These are phyloP conservation scores for Multifurca ochricompacta DNA, from an alignment of 768 basidiomycete genomes.

Conservation along the genomic window DNA sequence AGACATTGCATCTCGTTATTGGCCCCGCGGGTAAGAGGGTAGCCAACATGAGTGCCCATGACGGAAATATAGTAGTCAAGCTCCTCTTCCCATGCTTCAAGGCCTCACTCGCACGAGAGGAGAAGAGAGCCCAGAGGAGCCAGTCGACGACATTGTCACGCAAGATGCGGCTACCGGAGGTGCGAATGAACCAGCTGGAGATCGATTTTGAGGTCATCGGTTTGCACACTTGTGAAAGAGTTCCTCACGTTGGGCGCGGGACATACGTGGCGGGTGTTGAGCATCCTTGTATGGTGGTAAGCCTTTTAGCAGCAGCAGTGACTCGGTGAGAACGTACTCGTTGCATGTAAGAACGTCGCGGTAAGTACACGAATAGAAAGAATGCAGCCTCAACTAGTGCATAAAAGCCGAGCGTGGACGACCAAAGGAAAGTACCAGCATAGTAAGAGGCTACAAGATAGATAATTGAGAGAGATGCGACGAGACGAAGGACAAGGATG, in stretches of 20 bases:
- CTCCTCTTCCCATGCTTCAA: slow-evolving; percentile 42
- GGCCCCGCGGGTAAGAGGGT: slow-evolving; percentile 34
- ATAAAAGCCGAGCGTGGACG: slow-evolving; percentile 28
- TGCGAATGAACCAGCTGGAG: slow-evolving; percentile 47
- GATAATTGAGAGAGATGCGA: slow-evolving; percentile 42
- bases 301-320: background rate
- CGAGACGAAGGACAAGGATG: slow-evolving; percentile 39
- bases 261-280: slow-evolving; percentile 31
- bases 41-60: slow-evolving; percentile 37
- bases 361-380: slow-evolving; percentile 42
- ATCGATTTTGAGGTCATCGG: slow-evolving; percentile 27
- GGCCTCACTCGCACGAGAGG: slow-evolving; percentile 29
- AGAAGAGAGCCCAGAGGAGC: slow-evolving; percentile 61
- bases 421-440: slow-evolving; percentile 24
- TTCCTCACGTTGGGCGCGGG: slow-evolving; percentile 35
- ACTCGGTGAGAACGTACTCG: slow-evolving; percentile 30
- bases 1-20: slow-evolving; percentile 36
- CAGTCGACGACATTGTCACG: slow-evolving; percentile 49
- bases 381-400: slow-evolving; percentile 42
- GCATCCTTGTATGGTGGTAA: slow-evolving; percentile 22
- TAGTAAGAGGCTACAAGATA: slow-evolving; percentile 29
- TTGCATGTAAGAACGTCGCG: slow-evolving; percentile 40
- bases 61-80: slow-evolving; percentile 37
- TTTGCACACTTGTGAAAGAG: slow-evolving; percentile 42
- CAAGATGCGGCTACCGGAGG: slow-evolving; percentile 26